phyloP scores from a whole-genome alignment of 345 rosid species.

The Noccaea caerulescens region DNA sequence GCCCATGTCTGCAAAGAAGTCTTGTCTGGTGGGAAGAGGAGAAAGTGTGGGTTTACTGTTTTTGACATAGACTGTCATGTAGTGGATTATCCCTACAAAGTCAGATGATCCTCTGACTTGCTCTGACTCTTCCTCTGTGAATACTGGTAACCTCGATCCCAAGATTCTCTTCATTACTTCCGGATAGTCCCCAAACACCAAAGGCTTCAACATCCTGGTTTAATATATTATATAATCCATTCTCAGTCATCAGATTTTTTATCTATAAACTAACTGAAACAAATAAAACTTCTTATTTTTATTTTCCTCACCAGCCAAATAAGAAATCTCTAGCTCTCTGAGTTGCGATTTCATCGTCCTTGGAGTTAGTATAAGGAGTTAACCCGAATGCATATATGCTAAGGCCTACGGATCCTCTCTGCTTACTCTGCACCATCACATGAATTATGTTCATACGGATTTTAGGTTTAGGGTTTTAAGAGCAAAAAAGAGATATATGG shows the following conservation, averaged over 20 bases:
- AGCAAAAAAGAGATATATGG: neutral
- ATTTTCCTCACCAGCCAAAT: constrained; percentile 54
- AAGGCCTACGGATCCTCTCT: constrained; percentile 56
- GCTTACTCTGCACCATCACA: constrained; percentile 53
- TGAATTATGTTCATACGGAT: neutral
- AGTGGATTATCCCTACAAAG: constrained; percentile 61
- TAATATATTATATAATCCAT: no score
- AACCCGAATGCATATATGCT: constrained; percentile 46
- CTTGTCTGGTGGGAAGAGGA: constrained; percentile 26
- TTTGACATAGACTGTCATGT: constrained; percentile 35
- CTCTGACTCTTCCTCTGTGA: constrained; percentile 59
- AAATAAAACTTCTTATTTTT: no score
- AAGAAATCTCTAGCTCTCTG: constrained; percentile 52
- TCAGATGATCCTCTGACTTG: constrained; percentile 66
- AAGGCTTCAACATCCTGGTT: constrained; percentile 57
- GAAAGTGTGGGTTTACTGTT: constrained; percentile 42
- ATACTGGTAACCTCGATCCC: constrained; percentile 70
- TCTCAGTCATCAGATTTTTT: neutral
- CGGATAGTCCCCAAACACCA: constrained; percentile 80
- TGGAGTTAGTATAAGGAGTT: constrained; percentile 51
- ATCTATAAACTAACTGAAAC: neutral
- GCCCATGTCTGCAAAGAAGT: constrained; percentile 49
- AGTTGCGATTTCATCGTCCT: constrained; percentile 53
- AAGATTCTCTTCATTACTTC: constrained; percentile 58
- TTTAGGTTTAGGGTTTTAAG: neutral